Evolutionary conservation across 2,329 filamentous ascomycete genomes (phyloP), one percentile per base, ranked within the genome.

Genomic region (Aureobasidium sp.): DNA sequence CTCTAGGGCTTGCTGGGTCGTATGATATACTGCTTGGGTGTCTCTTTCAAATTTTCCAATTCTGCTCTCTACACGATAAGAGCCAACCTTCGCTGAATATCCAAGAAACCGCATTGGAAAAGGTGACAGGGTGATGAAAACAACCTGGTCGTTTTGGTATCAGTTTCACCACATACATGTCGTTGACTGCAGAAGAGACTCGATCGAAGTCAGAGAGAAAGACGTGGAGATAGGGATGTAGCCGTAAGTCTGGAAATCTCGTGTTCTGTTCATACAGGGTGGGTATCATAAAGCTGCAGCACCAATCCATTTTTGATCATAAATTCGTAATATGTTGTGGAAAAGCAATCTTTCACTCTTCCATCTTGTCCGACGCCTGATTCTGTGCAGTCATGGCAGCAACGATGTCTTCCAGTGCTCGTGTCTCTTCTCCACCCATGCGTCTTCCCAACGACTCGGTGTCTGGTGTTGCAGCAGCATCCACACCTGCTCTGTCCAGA

Each of bases 401-500:
- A 42, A 71, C 72, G 49, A 76, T 68, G 30, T 66, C 67, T 63
- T 76, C 74, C 49, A 76, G 66, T 3, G 71, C 74, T 61, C 69
- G 67, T 41, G 75, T 64, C 64, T 76, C 74, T 4, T 75, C 72
- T 25, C 63, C 62, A 16, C 67, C 68, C 27, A 73, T 63, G 48
- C 65, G 68, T 53, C 72, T 64, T 5, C 70, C 70, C 42, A 64
- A 41, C 7, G 65, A 58, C 21, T 66, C 66, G 25, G 65, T 63
- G 16, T 65, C 67, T 16, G 71, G 72, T 9, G 73, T 73, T 55
- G 73, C 70, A 59, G 55, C 30, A 11, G 57, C 60, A 2, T 90
- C 87, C 61, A 92, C 75, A 0, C 88, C 88, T 49, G 85, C 78
- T 48, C 84, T 81, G 76, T 96, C 90, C 44, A 97, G 77, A 71